Percentiles rank a stretch among this genome's conserved stretches.
phyloP scores from a whole-genome alignment of 495 filamentous ascomycete genomes.

The Neurospora pannonica region DNA sequence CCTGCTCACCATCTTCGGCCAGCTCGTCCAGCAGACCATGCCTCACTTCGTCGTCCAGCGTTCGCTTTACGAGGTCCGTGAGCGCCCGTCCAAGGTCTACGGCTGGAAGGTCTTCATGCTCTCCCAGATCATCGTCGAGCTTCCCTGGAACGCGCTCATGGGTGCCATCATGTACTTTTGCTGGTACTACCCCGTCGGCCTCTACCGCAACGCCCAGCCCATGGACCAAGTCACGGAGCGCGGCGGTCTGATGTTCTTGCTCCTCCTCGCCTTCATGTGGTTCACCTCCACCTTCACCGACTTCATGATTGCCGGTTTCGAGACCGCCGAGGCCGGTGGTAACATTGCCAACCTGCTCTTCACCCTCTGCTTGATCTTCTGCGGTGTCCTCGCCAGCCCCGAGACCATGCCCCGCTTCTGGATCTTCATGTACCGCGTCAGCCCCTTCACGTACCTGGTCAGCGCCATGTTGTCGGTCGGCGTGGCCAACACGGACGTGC shows the following conservation, averaged over 20 bases:
- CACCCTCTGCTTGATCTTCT: conserved; percentile 60
- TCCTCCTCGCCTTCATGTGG: conserved; percentile 54
- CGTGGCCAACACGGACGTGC: conserved; percentile 47
- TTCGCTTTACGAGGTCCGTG: conserved; percentile 73
- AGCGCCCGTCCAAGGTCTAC: conserved; percentile 77
- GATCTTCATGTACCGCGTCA: conserved; percentile 78
- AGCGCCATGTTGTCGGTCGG: conserved; percentile 52
- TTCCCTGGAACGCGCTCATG: conserved; percentile 67
- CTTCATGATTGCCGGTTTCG: conserved; percentile 59
- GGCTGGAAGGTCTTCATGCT: conserved; percentile 76
- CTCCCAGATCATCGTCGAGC: conserved; percentile 64
- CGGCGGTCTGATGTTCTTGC: conserved; percentile 57
- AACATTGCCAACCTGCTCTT: conserved; percentile 60
- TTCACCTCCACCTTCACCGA: conserved; percentile 64
- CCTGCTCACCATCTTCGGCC: conserved; percentile 65
- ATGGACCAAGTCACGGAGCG: conserved; percentile 48
- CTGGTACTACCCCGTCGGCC: conserved; percentile 77
- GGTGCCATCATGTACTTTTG: conserved; percentile 58
- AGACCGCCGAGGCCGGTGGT: conserved; percentile 54
- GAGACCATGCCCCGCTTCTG: conserved; percentile 59
- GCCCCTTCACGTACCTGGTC: conserved; percentile 65
- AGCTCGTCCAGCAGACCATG: conserved; percentile 76
- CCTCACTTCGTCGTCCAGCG: conserved; percentile 73
- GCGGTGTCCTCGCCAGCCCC: conserved; percentile 62
- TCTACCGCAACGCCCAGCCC: conserved; percentile 57